These are phyloP conservation scores for Suillus cothurnatus DNA, from an alignment of 768 basidiomycete species.

Conservation along the genomic window DNA sequence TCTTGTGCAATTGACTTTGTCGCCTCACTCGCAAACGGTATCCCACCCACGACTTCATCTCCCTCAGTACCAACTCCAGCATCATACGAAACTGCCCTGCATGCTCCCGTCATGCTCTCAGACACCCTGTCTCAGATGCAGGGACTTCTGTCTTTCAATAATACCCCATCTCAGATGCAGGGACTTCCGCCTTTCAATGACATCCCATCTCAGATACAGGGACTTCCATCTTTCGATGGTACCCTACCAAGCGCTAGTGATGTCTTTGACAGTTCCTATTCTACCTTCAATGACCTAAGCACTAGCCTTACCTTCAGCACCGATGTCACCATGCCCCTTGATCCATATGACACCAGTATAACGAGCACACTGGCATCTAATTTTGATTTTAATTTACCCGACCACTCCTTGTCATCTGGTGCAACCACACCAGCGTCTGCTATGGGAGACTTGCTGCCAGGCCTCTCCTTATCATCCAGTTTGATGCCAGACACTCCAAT, in stretches of 20 bases:
- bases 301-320: neutral
- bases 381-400: neutral
- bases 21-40: neutral
- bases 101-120: neutral
- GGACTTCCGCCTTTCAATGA: too few relatives aligned
- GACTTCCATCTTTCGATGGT: too few relatives aligned
- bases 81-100: neutral
- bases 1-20: neutral
- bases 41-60: neutral
- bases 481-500: neutral
- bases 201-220: too few relatives aligned
- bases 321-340: neutral
- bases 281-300: neutral
- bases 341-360: neutral
- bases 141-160: too few relatives aligned
- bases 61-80: neutral
- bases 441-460: neutral
- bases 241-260: too few relatives aligned
- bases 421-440: neutral
- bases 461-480: too few relatives aligned
- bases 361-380: neutral
- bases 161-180: too few relatives aligned
- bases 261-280: too few relatives aligned
- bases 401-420: neutral
- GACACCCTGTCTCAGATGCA: neutral